Base-by-base conservation (phyloP, 2,329 filamentous ascomycete species). In the Aureobasidium sp. region DNA sequence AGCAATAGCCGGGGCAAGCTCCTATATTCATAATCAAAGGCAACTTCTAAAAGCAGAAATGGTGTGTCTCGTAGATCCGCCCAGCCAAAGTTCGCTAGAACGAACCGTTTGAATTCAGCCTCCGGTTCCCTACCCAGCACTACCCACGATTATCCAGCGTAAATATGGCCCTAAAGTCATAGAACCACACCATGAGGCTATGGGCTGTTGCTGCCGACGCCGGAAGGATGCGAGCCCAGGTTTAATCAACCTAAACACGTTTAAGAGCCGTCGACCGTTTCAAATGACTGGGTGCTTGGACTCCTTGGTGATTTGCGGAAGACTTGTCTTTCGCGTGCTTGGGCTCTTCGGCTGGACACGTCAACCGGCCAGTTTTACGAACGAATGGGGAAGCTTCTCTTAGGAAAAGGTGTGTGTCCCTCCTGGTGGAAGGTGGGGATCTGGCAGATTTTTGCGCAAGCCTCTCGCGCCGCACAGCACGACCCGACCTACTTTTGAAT, bases 221-320 rank as follows among this genome's bases (percentile, higher is more conserved):
- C 51, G 51, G 36, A 24, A 32, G 44, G 51, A 55, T 55, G 51
- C 17, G 36, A 5, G 12, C 13, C 37, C 24, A 41, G 51, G 50
- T 39, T 52, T 24, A 17, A 13, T 36, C 20, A 53, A 53, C 50
- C 37, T 43, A 43, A 55, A 55, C 2, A 13, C 37, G 37, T n/a
- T 55, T 55, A 55, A 55, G 51, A 55, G 15, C 36, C 36, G 37
- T 55, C 37, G 51, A 55, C 37, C 26, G 51, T 55, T 55, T 55
- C 51, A 55, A 13, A 55, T 55, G 37, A 55, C 37, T 29, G 37
- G 26, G 36, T 41, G 36, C 37, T 55, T 41, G 51, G 51, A 15
- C 36, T 43, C 51, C 37, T 24, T 20, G 36, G 17, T 29, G 36
- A 51, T 51, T 55, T 43, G 24, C 34, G 15, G 34, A 37, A 5